phyloP scores from a whole-genome alignment of 2,329 filamentous ascomycete genomes.

The Peltaster fructicola region DNA sequence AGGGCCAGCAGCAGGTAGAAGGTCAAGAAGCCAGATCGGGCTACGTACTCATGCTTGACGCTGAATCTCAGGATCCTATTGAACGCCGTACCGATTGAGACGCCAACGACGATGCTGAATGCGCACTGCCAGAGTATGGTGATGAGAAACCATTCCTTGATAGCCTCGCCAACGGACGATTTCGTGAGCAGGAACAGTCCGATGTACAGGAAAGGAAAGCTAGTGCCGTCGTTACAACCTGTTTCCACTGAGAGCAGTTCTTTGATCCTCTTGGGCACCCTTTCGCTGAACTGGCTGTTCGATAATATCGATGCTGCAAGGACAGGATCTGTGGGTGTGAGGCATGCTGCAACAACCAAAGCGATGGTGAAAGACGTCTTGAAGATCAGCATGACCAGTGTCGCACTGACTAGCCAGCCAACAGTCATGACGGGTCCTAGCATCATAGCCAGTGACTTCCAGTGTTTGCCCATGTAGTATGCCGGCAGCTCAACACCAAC shows the following conservation, averaged over 20 bases:
- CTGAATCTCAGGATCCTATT: conserved; percentile 33
- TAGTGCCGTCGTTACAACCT: conserved; percentile 38
- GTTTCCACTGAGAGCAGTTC: conserved; percentile 36
- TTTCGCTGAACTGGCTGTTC: conserved; percentile 34
- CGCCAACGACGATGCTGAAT: conserved; percentile 30
- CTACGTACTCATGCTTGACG: conserved; percentile 28
- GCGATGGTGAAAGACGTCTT: conserved; percentile 27
- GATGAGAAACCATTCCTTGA: conserved; percentile 36
- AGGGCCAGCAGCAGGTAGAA: conserved; percentile 39
- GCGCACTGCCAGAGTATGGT: conserved; percentile 38
- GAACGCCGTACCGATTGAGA: conserved; percentile 29
- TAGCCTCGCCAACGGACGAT: conserved; percentile 19
- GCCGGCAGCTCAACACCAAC: conserved; percentile 22
- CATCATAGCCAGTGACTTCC: conserved; percentile 32
- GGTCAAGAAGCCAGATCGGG: conserved; percentile 31
- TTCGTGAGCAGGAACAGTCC: conserved; percentile 30
- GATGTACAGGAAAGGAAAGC: conserved; percentile 39
- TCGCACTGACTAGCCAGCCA: conserved; percentile 30
- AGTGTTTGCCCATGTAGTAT: conserved; percentile 33
- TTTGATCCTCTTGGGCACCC: conserved; percentile 34
- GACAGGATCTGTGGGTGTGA: conserved; percentile 40
- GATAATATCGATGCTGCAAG: conserved; percentile 36
- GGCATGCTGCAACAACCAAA: conserved; percentile 34
- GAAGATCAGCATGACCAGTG: conserved; percentile 31
- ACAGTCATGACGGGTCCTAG: conserved; percentile 35